Conservation (phyloP, 768 basidiomycete genomes). For the Macrolepiota dolichaula region DNA sequence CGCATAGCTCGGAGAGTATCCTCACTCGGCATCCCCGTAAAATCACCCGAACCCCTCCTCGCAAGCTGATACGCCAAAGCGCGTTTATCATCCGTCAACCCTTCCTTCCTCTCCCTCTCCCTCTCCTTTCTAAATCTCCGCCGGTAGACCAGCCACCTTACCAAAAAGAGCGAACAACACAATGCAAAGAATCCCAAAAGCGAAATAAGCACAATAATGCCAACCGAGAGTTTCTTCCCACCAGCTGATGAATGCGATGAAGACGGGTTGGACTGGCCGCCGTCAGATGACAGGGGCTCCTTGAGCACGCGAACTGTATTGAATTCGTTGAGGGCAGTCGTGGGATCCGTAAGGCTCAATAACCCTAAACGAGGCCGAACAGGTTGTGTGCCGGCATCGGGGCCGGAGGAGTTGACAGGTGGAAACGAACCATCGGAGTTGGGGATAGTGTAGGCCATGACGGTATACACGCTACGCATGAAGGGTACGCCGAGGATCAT, state of each 20-base stretch:
- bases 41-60: conserved; percentile 19
- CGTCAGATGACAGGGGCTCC: conserved; percentile 40
- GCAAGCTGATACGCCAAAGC: conserved; percentile 36
- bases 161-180: conserved; percentile 48
- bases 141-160: conserved; percentile 48
- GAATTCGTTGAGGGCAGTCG: conserved; percentile 64
- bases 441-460: conserved; percentile 64
- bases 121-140: conserved; percentile 26
- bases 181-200: conserved; percentile 57
- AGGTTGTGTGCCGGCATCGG: background rate
- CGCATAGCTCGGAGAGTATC: conserved; percentile 37
- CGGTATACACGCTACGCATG: conserved; percentile 71
- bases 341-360: conserved; percentile 58
- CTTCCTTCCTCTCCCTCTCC: conserved; percentile 13
- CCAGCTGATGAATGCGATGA: background rate
- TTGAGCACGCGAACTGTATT: conserved; percentile 64
- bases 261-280: conserved; percentile 1
- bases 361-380: conserved; percentile 52
- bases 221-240: conserved; percentile 47
- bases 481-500: conserved; percentile 81
- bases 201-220: conserved; percentile 59
- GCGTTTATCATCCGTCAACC: conserved; percentile 15
- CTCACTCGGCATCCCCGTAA: conserved; percentile 27
- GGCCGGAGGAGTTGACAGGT: conserved; percentile 8
- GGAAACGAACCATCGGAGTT: conserved; percentile 43